These are phyloP conservation scores for Venturia pyrina DNA, from an alignment of 2,329 filamentous ascomycete genomes.

Conservation along the genomic window DNA sequence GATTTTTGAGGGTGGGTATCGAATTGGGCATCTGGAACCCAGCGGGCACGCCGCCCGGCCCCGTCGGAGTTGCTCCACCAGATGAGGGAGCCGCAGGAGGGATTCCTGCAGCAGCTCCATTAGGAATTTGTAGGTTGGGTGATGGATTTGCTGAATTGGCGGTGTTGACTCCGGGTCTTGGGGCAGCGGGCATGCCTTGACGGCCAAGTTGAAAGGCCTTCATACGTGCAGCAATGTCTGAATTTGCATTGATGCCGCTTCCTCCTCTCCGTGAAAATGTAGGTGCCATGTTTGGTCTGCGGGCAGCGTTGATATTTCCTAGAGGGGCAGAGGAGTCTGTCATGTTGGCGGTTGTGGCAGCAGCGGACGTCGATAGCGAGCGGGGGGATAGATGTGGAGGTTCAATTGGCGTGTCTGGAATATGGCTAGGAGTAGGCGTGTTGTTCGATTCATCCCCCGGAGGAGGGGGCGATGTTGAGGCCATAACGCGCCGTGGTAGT, in stretches of 20 bases:
- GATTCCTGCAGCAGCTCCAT: not conserved
- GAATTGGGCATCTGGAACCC: slow-evolving; percentile 32
- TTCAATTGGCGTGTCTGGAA: slow-evolving; percentile 17
- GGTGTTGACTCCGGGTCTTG: not conserved
- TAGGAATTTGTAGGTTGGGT: not conserved
- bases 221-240: slow-evolving; percentile 58
- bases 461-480: not conserved
- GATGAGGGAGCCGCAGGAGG: not conserved
- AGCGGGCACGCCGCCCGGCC: slow-evolving; percentile 17
- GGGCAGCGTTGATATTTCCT: slow-evolving; percentile 62
- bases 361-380: slow-evolving; percentile 36
- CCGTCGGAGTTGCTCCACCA: not conserved
- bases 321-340: slow-evolving; percentile 75
- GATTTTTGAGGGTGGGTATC: slow-evolving; percentile 30
- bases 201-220: slow-evolving; percentile 58
- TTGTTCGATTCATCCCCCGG: not conserved
- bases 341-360: slow-evolving; percentile 48
- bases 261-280: slow-evolving; percentile 33
- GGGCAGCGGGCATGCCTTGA: slow-evolving; percentile 41
- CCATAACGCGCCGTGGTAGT: not conserved
- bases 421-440: not conserved
- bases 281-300: slow-evolving; percentile 39
- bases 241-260: slow-evolving; percentile 38
- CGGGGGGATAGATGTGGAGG: slow-evolving; percentile 45
- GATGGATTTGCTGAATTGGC: slow-evolving; percentile 5